Base-by-base conservation (phyloP, 179 eudicot genomes). In the Pouteria campechiana region DNA sequence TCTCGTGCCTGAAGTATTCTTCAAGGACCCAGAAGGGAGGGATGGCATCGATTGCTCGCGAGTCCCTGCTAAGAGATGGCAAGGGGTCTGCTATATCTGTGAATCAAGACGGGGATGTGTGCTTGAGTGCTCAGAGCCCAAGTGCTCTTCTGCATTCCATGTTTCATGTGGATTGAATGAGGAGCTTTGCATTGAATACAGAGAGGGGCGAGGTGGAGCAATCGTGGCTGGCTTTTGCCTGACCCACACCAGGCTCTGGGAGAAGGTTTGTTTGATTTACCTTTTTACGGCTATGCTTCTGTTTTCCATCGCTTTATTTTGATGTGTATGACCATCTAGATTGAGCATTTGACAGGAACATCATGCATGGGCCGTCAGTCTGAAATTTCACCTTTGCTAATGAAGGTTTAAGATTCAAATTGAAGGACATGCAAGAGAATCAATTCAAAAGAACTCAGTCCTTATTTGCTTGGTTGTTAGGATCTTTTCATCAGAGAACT, bases 1-100 rank as follows among this genome's bases (percentile, higher is more conserved):
- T 4, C 47, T 76, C 0, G 89, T 90, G 1, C 98, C 95, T 0
- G 98, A 90, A 25, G 98, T 86, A 18, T 90, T 81, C 56, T 90
- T 90, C 20, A 49, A 12, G 12, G 90, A 90, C 12, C 63, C 87
- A 0, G 82, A 67, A 35, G 95, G 90, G 1, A 52, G 98, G 33
- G 79, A 81, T 14, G 84, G 90, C 31, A 81, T 90, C 6, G 74
- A 90, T 41, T 76, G 79, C 25, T 68, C 75, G 2, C 49, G 49
- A 52, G 71, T 90, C 6, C 77, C 88, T 1, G 39, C 55, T 10
- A 61, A 55, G 42, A 76, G 98, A 45, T 90, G 73, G 66, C 68
- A 54, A 35, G 54, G 58, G 44, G 45, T 12, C 3, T 90, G 98
- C 27, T 90, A 74, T 56, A 35, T 90, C 25, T 90, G 98, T 30